Base-by-base conservation (phyloP, 306 rosid genomes). In the Glycine latifolia region DNA sequence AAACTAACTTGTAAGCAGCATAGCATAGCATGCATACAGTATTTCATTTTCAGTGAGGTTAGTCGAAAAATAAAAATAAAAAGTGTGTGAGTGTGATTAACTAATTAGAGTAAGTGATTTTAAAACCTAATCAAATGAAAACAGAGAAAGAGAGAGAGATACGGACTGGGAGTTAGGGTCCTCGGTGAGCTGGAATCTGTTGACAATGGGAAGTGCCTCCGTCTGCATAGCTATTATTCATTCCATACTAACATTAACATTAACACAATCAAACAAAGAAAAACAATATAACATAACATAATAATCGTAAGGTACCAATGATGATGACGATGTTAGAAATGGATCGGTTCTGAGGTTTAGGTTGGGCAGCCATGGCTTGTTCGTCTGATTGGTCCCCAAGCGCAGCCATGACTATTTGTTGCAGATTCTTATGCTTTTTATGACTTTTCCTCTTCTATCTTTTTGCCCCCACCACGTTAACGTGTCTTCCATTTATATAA, bases 191-290 rank as follows among this genome's bases (percentile, higher is more conserved):
- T 88, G 87, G 35, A 93, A 87, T 85, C 80, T 95, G 71, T 91
- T 89, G 46, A 91, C 96, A 39, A 93, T 75, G 48, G 98, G 97
- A 85, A 91, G 92, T 71, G 99, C 99, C 85, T 95, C 99, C 17
- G 96, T 84, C 89, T 93, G 96, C 99, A 93, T 95, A 88, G 98
- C 99, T 95, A 87, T 79, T 7, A 81, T 60, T 69, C 41, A 58
- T 58, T 58, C 13, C 73, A 58, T 33, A 33, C 13, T 6, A 14
- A 65, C 49, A 14, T 39, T 48, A 62, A 62, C 66, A 60, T 3
- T 5, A 79, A 77, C 75, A 56, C 8, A n/a, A 78, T 53, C 37
- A 77, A 67, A 83, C 4, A 53, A 7, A 48, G 1, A 60, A 60
- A 52, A 2, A 41, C 1, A 26, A 7, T 3, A 43, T 3, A 15